phyloP scores from a whole-genome alignment of 2,329 filamentous ascomycete species.

The Pseudogymnoascus sp. region DNA sequence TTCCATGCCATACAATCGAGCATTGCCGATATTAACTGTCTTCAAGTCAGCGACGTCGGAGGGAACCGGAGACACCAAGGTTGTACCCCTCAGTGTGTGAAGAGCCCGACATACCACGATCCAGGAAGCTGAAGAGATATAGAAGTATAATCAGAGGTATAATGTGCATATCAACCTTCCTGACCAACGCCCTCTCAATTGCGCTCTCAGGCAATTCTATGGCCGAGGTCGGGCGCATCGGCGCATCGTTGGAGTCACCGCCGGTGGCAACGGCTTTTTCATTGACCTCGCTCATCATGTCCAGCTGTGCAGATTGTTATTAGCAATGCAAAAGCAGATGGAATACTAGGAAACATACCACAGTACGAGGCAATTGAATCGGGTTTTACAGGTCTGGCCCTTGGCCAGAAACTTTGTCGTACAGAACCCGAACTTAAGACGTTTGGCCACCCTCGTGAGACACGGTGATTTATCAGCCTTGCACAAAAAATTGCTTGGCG shows the following conservation, averaged over 20 bases:
- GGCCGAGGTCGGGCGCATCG: not conserved
- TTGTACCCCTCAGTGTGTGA: constrained; percentile 22
- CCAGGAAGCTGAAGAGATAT: constrained; percentile 70
- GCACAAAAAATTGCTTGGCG: constrained; percentile 1
- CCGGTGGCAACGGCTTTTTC: not conserved
- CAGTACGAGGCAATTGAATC: not conserved
- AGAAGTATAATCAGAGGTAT: constrained; percentile 59
- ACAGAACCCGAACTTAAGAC: not conserved
- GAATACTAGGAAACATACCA: not conserved
- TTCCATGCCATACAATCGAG: constrained; percentile 48
- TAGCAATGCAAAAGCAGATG: too few species aligned
- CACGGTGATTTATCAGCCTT: constrained; percentile 3
- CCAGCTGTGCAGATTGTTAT: not conserved
- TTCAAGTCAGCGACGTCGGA: constrained; percentile 28
- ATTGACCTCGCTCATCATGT: constrained; percentile 5
- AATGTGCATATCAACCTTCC: constrained; percentile 55
- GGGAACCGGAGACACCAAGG: constrained; percentile 7
- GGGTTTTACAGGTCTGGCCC: not conserved
- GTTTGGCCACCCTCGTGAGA: not conserved
- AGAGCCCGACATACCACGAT: constrained; percentile 45
- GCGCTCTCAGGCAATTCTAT: not conserved
- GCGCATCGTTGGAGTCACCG: not conserved
- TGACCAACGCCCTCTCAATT: not conserved
- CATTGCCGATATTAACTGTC: constrained; percentile 51
- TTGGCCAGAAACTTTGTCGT: not conserved